phyloP scores from a whole-genome alignment of 2,329 filamentous ascomycete species.

The Grosmannia clavigera region DNA sequence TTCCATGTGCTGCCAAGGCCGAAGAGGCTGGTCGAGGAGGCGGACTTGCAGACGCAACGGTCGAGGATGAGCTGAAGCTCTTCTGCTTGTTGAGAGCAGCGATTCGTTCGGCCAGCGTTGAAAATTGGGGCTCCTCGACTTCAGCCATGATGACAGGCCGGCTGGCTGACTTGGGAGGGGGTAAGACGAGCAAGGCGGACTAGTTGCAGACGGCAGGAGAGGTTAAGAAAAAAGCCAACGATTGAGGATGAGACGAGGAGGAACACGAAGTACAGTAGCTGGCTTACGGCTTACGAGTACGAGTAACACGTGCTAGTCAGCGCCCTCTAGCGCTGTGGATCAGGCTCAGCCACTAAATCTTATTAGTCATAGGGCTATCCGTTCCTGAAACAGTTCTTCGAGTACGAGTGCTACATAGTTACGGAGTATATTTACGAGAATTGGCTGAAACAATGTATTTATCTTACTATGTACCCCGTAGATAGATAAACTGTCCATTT shows the following conservation, averaged over 20 bases:
- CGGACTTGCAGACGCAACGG: neutral
- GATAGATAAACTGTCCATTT: too few relatives aligned
- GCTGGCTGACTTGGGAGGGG: neutral
- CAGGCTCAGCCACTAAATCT: neutral
- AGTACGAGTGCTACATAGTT: neutral
- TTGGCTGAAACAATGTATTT: too few relatives aligned
- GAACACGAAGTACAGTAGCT: neutral
- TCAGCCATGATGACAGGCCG: conserved; percentile 37
- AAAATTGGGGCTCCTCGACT: conserved; percentile 48
- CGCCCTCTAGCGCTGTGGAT: neutral
- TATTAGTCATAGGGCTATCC: neutral
- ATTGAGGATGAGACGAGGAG: neutral
- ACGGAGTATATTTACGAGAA: too few relatives aligned
- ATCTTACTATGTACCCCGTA: too few relatives aligned
- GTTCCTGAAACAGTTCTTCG: neutral
- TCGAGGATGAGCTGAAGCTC: conserved; percentile 29
- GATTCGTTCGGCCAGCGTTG: conserved; percentile 47
- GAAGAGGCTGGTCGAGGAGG: neutral
- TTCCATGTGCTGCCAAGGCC: neutral
- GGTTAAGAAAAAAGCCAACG: neutral
- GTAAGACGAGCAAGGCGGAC: neutral
- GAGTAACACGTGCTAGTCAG: neutral
- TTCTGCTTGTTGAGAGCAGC: conserved; percentile 51
- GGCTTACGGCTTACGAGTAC: neutral
- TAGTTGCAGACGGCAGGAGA: neutral